Conservation (phyloP, 2,329 filamentous ascomycete species). For the Cercospora berteroae region DNA sequence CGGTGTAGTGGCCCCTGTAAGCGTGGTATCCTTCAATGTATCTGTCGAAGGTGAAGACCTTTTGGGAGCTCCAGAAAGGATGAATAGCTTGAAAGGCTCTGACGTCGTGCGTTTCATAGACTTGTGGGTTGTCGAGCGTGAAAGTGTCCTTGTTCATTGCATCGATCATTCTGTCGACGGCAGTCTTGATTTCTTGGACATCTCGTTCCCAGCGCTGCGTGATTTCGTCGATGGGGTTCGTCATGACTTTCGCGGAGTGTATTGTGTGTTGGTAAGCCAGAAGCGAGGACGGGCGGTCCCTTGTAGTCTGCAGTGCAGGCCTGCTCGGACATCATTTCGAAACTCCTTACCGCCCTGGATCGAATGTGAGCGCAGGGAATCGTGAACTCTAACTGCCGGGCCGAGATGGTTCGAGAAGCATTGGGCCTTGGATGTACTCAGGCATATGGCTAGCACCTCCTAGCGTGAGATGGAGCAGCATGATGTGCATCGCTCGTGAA, state of each 20-base stretch:
- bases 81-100: neutral
- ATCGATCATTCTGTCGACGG: neutral
- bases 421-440: neutral
- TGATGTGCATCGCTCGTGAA: neutral
- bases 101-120: conserved; percentile 1
- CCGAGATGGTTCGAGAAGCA: neutral
- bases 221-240: neutral
- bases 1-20: neutral
- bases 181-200: neutral
- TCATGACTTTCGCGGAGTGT: neutral
- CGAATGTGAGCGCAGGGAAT: neutral
- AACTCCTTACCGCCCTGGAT: neutral
- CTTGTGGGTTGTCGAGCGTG: conserved; percentile 6
- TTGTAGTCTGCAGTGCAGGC: neutral
- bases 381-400: neutral
- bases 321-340: neutral
- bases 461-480: neutral
- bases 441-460: neutral
- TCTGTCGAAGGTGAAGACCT: neutral
- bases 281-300: neutral
- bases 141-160: conserved; percentile 7
- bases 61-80: neutral
- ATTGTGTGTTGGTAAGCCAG: neutral
- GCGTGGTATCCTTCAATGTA: neutral
- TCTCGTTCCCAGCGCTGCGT: neutral